phyloP scores from a whole-genome alignment of 1,284 basidiomycete genomes.

The Marasmius tenuissimus region DNA sequence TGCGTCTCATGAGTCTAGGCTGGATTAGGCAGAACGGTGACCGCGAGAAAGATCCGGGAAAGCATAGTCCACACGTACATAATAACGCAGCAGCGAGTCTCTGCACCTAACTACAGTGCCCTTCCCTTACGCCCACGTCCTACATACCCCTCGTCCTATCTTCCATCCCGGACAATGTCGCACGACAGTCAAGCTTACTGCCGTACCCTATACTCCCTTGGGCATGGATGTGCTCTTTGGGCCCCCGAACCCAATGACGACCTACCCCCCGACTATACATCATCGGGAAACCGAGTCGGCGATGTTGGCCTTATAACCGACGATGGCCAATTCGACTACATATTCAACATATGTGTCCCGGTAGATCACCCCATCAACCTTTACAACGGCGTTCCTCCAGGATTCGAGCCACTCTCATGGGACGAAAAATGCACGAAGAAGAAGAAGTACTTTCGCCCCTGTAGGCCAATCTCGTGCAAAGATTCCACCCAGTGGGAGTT shows the following conservation, averaged over 20 bases:
- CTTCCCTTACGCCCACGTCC: too few relatives aligned
- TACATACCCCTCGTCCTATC: too few relatives aligned
- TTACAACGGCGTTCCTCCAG: conserved; percentile 20
- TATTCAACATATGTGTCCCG: conserved; percentile 20
- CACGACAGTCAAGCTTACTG: conserved; percentile 1
- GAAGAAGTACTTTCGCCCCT: neutral
- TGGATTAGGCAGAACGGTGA: too few relatives aligned
- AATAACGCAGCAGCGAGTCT: too few relatives aligned
- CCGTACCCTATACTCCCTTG: neutral
- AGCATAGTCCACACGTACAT: too few relatives aligned
- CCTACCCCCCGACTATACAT: conserved; percentile 18
- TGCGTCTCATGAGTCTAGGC: too few relatives aligned
- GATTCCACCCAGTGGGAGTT: neutral
- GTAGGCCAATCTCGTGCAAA: neutral
- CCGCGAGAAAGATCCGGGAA: too few relatives aligned
- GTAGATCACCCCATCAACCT: conserved; percentile 23
- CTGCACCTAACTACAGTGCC: too few relatives aligned
- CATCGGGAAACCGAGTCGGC: conserved; percentile 23
- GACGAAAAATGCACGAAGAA: neutral
- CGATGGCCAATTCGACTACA: conserved; percentile 17
- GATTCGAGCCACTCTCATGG: conserved; percentile 18
- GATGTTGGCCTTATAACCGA: conserved; percentile 20
- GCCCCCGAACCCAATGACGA: conserved; percentile 22
- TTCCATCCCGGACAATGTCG: too few relatives aligned
- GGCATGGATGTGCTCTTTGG: conserved; percentile 29